Evolutionary conservation across 352 stramenopile species (phyloP), one percentile per base, ranked within the genome.

Genomic region (Globisporangium spinosum): DNA sequence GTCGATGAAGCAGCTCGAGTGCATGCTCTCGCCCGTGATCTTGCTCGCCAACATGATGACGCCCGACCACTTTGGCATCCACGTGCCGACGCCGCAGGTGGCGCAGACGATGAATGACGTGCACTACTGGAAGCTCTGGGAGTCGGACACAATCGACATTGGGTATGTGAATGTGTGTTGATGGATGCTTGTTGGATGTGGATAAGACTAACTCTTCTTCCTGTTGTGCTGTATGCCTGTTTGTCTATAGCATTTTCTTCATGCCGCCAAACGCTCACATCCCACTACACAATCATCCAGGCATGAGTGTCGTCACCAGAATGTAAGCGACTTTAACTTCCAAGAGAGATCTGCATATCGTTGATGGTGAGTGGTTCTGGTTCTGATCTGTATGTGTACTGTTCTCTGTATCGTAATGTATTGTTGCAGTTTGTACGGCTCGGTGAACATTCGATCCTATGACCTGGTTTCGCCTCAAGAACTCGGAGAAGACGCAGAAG

Each of bases 41-140:
- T 60, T 75, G 10, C 67, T 91, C 38, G 85, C 77, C 54, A 82
- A 83, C 61, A 74, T 81, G 13, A 77, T 93, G 71, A 70, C 68
- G 20, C 76, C 83, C 1, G 74, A 82, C 10, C 85, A 93, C 56
- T 93, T 93, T 67, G 85, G 85, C 8, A 91, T 93, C 59, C 82
- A 83, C 61, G 78, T 84, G 51, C 85, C 85, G 1, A 85, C 85
- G 23, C 78, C 81, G 6, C 70, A 87, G 65, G 83, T 93, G 69
- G 85, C 85, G 23, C 60, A 60, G 43, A 90, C 81, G 9, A 93
- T 93, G 82, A 87, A 69, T 23, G 83, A 92, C 60, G 83, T 94
- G 23, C 86, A 93, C 69, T 94, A 94, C 64, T 93, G 85, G 82
- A 94, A 93, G 70, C 76, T 94, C 3, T 94, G 83, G 85, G 85